Evolutionary conservation across 23 red algal genomes (phyloP).

Genomic region (Agarophyton chilense): DNA sequence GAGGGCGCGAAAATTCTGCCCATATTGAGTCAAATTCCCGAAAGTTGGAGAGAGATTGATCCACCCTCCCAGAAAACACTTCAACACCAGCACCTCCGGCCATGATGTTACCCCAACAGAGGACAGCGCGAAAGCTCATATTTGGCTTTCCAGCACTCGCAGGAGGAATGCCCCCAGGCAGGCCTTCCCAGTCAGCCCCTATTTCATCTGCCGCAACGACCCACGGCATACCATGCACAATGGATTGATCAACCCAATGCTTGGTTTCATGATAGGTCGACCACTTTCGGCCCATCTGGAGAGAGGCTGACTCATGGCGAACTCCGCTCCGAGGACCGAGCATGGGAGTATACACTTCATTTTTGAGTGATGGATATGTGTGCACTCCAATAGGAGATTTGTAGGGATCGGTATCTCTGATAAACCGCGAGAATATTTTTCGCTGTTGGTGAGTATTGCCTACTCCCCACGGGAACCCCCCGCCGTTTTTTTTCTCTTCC

Average conservation of each 20-base stretch:
- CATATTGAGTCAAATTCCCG: conserved; percentile 49
- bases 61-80: conserved; percentile 34
- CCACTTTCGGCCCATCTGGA: conserved; percentile 44
- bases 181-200: background rate
- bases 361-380: conserved; percentile 49
- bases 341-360: conserved; percentile 53
- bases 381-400: conserved; percentile 65
- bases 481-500: conserved; percentile 22
- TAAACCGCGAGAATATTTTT: conserved; percentile 30
- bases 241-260: conserved; percentile 43
- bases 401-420: conserved; percentile 36
- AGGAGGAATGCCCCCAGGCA: conserved; percentile 19
- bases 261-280: conserved; percentile 23
- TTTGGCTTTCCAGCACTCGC: background rate
- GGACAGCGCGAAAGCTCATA: conserved; percentile 30
- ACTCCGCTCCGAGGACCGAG: conserved; percentile 29
- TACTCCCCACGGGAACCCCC: conserved; percentile 44
- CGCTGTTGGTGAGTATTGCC: conserved; percentile 57
- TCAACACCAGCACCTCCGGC: conserved; percentile 63
- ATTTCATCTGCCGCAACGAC: conserved; percentile 65
- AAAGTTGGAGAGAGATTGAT: conserved; percentile 62
- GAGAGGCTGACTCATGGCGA: conserved; percentile 32
- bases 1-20: conserved; percentile 48
- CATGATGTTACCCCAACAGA: conserved; percentile 66
- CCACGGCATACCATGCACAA: conserved; percentile 41